These are phyloP conservation scores for Begonia fuchsioides DNA, from an alignment of 306 rosid species.

Conservation along the genomic window DNA sequence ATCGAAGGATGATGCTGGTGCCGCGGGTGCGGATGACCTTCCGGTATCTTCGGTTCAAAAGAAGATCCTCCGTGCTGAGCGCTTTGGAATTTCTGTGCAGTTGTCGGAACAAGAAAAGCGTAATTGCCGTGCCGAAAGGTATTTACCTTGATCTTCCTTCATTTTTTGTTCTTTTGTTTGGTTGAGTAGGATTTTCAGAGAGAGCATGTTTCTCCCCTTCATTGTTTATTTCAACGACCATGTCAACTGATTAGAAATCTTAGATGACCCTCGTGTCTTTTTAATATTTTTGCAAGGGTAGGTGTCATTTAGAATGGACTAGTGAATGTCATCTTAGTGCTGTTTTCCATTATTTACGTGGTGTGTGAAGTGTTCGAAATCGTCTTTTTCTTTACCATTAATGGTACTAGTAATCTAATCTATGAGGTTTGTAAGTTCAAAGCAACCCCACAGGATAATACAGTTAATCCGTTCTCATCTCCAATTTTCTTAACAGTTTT, in stretches of 20 bases:
- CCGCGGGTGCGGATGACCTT: slow-evolving; percentile 12
- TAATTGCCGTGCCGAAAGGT: slow-evolving; percentile 88
- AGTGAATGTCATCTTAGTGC: not conserved
- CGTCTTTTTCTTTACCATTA: not conserved
- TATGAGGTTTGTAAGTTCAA: no score
- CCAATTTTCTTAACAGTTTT: no score
- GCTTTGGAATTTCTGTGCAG: slow-evolving; percentile 75
- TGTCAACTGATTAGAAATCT: no score
- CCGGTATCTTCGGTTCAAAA: slow-evolving; percentile 44
- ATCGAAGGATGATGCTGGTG: slow-evolving; percentile 12
- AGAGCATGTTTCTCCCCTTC: not conserved
- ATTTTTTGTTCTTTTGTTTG: not conserved
- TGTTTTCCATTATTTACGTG: not conserved
- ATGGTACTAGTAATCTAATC: not conserved
- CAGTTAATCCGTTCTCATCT: no score
- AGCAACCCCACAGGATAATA: no score
- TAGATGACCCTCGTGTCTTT: no score
- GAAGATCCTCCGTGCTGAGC: slow-evolving; percentile 84
- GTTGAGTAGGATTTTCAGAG: not conserved
- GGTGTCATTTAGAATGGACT: not conserved
- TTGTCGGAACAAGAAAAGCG: slow-evolving; percentile 72
- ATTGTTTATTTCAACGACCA: not conserved
- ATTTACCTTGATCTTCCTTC: not conserved
- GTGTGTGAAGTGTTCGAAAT: not conserved
- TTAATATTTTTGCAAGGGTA: not conserved